Evolutionary conservation across 441 rosid species (phyloP).

Genomic region (Corymbia citriodora): DNA sequence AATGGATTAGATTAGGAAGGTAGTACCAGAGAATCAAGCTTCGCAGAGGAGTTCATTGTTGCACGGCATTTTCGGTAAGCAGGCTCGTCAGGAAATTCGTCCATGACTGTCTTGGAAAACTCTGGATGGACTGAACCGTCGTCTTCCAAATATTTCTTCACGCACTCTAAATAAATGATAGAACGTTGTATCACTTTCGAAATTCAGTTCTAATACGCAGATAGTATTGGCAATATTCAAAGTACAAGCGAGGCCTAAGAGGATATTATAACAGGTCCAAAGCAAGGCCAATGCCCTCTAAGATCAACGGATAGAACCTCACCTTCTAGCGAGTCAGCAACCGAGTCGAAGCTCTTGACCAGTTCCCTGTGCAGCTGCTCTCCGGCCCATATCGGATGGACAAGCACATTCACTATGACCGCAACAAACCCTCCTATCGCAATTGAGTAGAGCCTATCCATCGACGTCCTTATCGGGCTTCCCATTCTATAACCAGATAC

Average conservation of each 20-base stretch:
- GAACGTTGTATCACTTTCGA: neutral
- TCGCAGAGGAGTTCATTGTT: slow-evolving; percentile 46
- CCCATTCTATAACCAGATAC: slow-evolving; percentile 64
- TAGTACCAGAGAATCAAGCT: slow-evolving; percentile 49
- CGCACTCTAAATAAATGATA: slow-evolving; percentile 35
- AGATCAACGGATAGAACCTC: neutral
- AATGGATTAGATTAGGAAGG: neutral
- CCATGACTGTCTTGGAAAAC: slow-evolving; percentile 46
- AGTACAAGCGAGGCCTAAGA: neutral
- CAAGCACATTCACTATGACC: slow-evolving; percentile 52
- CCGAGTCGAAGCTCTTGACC: slow-evolving; percentile 34
- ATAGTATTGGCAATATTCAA: neutral
- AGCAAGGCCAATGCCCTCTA: neutral
- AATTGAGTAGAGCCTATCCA: slow-evolving; percentile 62
- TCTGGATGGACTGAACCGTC: slow-evolving; percentile 42
- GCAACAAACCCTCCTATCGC: slow-evolving; percentile 64
- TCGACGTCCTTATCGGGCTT: slow-evolving; percentile 47
- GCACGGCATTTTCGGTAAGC: slow-evolving; percentile 42
- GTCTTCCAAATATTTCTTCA: slow-evolving; percentile 57
- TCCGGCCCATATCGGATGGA: slow-evolving; percentile 61
- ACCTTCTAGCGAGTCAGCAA: slow-evolving; percentile 72
- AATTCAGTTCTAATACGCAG: neutral
- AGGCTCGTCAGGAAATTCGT: slow-evolving; percentile 64
- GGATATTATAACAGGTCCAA: neutral
- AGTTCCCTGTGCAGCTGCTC: slow-evolving; percentile 54